Evolutionary conservation across 768 basidiomycete genomes (phyloP), one percentile per base, ranked within the genome.

Genomic region (Lactarius vividus): DNA sequence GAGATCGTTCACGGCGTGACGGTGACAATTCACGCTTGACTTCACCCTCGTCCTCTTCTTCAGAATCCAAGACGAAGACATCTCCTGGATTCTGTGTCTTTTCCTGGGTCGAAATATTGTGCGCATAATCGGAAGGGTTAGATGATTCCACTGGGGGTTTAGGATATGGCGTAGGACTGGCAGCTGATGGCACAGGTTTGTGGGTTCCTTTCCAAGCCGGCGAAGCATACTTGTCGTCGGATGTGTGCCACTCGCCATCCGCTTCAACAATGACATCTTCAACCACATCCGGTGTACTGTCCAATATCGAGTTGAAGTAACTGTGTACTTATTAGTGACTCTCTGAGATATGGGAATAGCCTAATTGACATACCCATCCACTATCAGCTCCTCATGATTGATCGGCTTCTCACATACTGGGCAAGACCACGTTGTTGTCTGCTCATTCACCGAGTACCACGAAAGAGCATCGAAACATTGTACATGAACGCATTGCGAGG

Each of bases 391-490:
- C 39, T 89, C 89, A 23, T 85, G 78, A 69, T 88, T 85, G 61
- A 99, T 75, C 55, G 82, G 79, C 72, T 85, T 88, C 74, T 94
- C 92, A 77, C 97, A 98, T 52, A 94, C 89, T 31, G 97, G 96
- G 76, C 97, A 98, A 55, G 89, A 76, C 90, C 92, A 99, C 35
- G 94, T 95, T 2, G 96, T 97, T 10, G 95, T 98, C 77, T 93
- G 89, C 73, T 96, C 92, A 86, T 97, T 98, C 74, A 96, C 87
- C 5, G 89, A 88, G 73, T 90, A 93, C 95, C 95, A 99, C 46
- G 91, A 93, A 20, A 82, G 83, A 0, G 95, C 95, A 76, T 99
- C 97, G 77, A 98, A 99, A 75, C 97, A 99, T 71, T 95, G 92
- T 8, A 91, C 79, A 76, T 98, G 97, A 42, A 91, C 86, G 73